Evolutionary conservation across 2,329 filamentous ascomycete genomes (phyloP), one percentile per base, ranked within the genome.

Genomic region (Seiridium cupressi): DNA sequence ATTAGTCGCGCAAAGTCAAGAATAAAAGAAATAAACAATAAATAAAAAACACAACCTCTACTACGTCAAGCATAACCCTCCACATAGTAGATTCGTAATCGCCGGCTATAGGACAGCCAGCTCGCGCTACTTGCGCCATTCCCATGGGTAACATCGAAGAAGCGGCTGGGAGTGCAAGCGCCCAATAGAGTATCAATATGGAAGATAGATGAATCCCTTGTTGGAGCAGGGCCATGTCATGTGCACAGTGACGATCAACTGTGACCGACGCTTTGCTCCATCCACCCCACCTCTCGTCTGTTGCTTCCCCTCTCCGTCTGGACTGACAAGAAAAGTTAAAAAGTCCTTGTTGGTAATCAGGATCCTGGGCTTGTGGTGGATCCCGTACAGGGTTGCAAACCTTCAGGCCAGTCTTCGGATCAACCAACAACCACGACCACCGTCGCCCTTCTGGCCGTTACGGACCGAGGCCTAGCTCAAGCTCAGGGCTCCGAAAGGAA

Each of bases 321-420:
- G 51, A 32, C 11, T 35, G 44, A 13, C 10, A 36, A 51, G 61
- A 64, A 63, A 66, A 38, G 51, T 53, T 53, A 53, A 53, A 53
- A 53, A 63, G 62, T 69, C 65, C 63, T 65, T 69, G 69, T 69
- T 71, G 70, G 66, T 68, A 65, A 69, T 69, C 67, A 64, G 60
- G 54, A 69, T 63, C 67, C 69, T 59, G 59, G 69, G 60, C 18
- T 57, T 48, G 46, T 63, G 46, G 62, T 59, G 60, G 61, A 59
- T 47, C 60, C 46, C 51, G 34, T 53, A 61, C 65, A 66, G 61
- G 65, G 65, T 69, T 65, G 55, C 62, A 68, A 63, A 57, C 66
- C 58, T 64, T 64, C 63, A 65, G 62, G 67, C 61, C 68, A 69
- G 65, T 63, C 60, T 57, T 65, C 64, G 65, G 66, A 63, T 63